A percentile compares a stretch with the other conserved stretches of the same genome.
phyloP scores from a whole-genome alignment of 306 rosid genomes.

The Cicer cuneatum region DNA sequence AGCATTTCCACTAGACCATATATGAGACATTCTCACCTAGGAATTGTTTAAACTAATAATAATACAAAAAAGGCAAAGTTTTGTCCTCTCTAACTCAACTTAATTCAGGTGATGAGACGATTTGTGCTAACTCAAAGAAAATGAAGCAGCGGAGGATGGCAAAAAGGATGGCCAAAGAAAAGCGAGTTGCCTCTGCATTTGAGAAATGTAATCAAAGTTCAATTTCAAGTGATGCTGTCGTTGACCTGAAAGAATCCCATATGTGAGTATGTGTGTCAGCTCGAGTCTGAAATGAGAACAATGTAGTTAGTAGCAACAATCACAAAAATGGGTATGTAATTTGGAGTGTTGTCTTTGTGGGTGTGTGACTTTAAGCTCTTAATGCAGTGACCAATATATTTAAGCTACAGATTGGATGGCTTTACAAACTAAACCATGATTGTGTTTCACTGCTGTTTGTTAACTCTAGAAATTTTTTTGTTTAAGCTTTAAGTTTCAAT shows the following conservation, averaged over 20 bases:
- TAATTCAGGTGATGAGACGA: slow-evolving; percentile 46
- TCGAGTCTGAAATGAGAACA: not conserved
- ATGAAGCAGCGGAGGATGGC: slow-evolving; percentile 65
- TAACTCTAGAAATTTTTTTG: not conserved
- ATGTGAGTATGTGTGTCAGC: not conserved
- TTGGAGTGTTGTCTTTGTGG: not conserved
- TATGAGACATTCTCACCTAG: not conserved
- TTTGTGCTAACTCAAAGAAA: slow-evolving; percentile 42
- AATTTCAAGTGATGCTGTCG: slow-evolving; percentile 17
- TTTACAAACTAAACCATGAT: not conserved
- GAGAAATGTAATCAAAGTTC: slow-evolving; percentile 37
- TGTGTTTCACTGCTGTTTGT: not conserved
- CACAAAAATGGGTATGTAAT: not conserved
- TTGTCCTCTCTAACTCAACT: slow-evolving; percentile 3
- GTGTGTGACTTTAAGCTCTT: not conserved
- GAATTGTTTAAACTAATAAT: not conserved
- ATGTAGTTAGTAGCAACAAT: not conserved
- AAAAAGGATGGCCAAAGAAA: slow-evolving; percentile 55
- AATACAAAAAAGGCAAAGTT: not conserved
- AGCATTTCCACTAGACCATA: not conserved
- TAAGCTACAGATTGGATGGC: not conserved
- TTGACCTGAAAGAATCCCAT: slow-evolving; percentile 1
- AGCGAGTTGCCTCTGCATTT: slow-evolving; percentile 13
- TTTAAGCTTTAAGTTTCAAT: not conserved
- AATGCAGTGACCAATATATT: not conserved